Evolutionary conservation across 257 asterid genomes (phyloP).

Genomic region (Plectranthus barbatus): DNA sequence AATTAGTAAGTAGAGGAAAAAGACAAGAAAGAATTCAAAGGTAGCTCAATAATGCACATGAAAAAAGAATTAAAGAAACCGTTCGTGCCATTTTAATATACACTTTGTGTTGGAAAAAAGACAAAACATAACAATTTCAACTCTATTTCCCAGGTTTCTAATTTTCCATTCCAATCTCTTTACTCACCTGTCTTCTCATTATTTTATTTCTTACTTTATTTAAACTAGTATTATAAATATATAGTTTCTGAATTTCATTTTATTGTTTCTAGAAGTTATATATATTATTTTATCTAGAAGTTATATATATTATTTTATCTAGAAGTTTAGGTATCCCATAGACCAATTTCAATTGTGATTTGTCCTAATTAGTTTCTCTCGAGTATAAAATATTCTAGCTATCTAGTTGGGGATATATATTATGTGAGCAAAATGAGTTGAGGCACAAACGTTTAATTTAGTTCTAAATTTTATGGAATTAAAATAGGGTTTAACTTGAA

Average conservation of each 20-base stretch:
- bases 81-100: conserved; percentile 13
- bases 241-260: not conserved
- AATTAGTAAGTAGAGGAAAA: not conserved
- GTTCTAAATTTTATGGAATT: no score
- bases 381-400: no score
- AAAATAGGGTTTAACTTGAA: no score
- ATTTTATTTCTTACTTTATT: not conserved
- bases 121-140: conserved; percentile 11
- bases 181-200: not conserved
- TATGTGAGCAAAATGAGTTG: no score
- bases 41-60: conserved; percentile 17
- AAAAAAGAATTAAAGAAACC: conserved; percentile 1
- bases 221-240: not conserved
- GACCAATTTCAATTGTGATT: not conserved
- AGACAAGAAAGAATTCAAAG: conserved; percentile 25
- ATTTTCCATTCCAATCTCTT: conserved; percentile 9
- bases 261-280: not conserved
- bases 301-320: not conserved
- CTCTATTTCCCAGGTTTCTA: conserved; percentile 22
- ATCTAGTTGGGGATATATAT: no score
- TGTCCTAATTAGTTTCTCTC: no score
- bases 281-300: not conserved
- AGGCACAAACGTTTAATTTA: no score
- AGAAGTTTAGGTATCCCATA: not conserved
- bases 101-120: not conserved